Conservation (phyloP, 768 basidiomycete species). For the Mycena venus region DNA sequence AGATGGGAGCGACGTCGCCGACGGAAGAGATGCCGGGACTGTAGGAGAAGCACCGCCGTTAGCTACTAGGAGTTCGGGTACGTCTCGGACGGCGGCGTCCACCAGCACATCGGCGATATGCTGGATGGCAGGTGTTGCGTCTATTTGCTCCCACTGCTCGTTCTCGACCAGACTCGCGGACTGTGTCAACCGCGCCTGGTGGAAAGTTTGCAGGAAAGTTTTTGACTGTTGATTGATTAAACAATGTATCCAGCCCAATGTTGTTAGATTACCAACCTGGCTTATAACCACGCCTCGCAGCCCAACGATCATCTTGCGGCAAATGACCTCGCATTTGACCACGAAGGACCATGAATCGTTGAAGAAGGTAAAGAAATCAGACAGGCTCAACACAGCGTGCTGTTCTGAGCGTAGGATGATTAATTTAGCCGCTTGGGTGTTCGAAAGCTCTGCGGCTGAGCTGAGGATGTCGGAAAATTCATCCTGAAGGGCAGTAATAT, state of each 20-base stretch:
- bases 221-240: constrained; percentile 71
- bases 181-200: constrained; percentile 81
- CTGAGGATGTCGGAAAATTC: constrained; percentile 84
- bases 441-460: constrained; percentile 87
- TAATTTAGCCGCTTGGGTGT: constrained; percentile 86
- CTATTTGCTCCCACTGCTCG: constrained; percentile 91
- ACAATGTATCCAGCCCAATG: neutral
- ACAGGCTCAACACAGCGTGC: constrained; percentile 78
- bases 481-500: constrained; percentile 64
- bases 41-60: constrained; percentile 39
- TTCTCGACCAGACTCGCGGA: constrained; percentile 95
- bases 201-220: constrained; percentile 88
- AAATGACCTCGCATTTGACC: constrained; percentile 86
- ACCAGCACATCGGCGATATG: constrained; percentile 80
- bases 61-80: constrained; percentile 70
- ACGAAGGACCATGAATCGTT: constrained; percentile 93
- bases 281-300: constrained; percentile 87
- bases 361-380: constrained; percentile 86
- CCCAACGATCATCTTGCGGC: constrained; percentile 92
- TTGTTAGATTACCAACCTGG: constrained; percentile 65
- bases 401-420: constrained; percentile 82
- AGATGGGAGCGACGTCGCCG: constrained; percentile 14
- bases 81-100: constrained; percentile 86
- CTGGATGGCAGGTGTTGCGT: constrained; percentile 78
- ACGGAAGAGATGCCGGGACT: constrained; percentile 34